Percentiles rank a stretch among this genome's conserved stretches.
Evolutionary conservation across 2,329 filamentous ascomycete species (phyloP).

Genomic region (Aspergillus sp.): DNA sequence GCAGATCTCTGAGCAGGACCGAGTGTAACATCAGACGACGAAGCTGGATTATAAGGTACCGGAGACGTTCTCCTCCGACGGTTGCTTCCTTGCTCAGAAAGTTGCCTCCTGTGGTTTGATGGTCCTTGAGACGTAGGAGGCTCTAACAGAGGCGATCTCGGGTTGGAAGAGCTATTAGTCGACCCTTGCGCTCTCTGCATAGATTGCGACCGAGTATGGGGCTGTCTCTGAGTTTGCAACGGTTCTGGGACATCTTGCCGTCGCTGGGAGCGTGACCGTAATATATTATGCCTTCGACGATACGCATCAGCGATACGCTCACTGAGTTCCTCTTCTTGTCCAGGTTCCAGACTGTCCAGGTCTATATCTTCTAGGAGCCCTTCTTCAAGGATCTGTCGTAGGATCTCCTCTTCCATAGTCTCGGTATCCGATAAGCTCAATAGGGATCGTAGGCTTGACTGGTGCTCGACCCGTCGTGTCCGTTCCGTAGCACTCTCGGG

Average conservation of each 20-base stretch:
- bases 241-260: constrained; percentile 36
- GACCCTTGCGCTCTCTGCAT: constrained; percentile 24
- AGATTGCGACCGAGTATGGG: constrained; percentile 33
- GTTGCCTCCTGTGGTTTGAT: constrained; percentile 32
- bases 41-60: constrained; percentile 30
- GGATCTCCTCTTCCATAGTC: constrained; percentile 80
- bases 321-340: constrained; percentile 84
- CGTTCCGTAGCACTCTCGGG: constrained; percentile 30
- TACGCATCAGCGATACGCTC: constrained; percentile 89
- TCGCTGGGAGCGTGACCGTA: constrained; percentile 41
- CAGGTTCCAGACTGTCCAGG: constrained; percentile 79
- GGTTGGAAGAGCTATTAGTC: constrained; percentile 27
- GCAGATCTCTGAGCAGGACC: constrained; percentile 35
- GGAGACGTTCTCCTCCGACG: constrained; percentile 37
- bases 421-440: constrained; percentile 78
- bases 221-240: constrained; percentile 29
- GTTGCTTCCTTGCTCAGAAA: constrained; percentile 35
- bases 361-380: constrained; percentile 86
- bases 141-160: constrained; percentile 35
- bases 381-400: constrained; percentile 84
- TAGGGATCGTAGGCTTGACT: constrained; percentile 81
- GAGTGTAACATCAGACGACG: constrained; percentile 35
- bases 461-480: constrained; percentile 73
- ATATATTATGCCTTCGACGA: constrained; percentile 67
- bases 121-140: constrained; percentile 23